Evolutionary conservation across 345 rosid genomes (phyloP), one percentile per base, ranked within the genome.

Genomic region (Syzygium aromaticum): DNA sequence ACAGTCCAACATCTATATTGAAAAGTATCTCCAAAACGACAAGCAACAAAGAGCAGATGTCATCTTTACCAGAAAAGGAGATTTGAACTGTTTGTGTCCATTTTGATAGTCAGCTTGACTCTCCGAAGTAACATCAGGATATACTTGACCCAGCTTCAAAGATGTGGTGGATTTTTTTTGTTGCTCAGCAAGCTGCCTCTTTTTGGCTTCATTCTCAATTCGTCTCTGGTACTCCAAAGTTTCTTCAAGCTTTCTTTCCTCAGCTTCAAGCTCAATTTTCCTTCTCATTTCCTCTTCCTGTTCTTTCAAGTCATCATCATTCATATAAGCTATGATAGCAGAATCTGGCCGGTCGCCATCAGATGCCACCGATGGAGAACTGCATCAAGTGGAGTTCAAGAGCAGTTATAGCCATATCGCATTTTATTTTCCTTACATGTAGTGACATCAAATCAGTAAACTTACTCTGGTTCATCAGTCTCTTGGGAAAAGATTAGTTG

Each of bases 171-270:
- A 89, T 91, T 91, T 95, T 88, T 93, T 96, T 67, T 92, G 94
- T 87, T 95, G 98, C 93, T 94, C 98, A 38, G 94, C 96, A 86
- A 96, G 96, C 85, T 92, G 99, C 92, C 97, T 95, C 92, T 90
- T 92, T 89, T 98, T 98, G 84, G 98, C 96, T 93, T 95, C 99
- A 91, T 95, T 91, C 94, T 98, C 99, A 89, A 96, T 94, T 89
- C 89, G 91, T 88, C 98, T 95, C 91, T 96, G 99, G 89, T 95
- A 95, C 91, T 95, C 97, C 85, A 98, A 88, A 51, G 97, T 92
- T 91, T 93, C 97, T 91, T 95, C 95, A 40, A 96, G 98, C 93
- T 95, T 95, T 89, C 94, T 93, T 89, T 94, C 99, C 95, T 96
- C 99, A 67, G 91, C 96, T 92, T 95, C 98, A 86, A 94, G 95